Evolutionary conservation across 805 yeast species (phyloP).

Genomic region (Cephaloascus fragrans): DNA sequence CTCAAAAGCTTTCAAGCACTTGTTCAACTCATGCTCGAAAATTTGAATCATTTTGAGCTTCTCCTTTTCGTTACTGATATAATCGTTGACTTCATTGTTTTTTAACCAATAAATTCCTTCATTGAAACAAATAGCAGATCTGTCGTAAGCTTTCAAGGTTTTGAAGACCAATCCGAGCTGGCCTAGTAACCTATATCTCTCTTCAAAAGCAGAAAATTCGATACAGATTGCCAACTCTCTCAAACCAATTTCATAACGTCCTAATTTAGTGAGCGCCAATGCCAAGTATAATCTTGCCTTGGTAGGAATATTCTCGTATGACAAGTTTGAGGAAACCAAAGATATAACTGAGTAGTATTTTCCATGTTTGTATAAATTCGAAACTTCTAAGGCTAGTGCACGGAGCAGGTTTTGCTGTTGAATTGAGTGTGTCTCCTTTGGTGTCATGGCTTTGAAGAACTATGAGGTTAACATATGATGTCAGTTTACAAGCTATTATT

Average conservation of each 20-base stretch:
- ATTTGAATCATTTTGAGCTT: not conserved
- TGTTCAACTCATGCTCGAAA: constrained; percentile 1
- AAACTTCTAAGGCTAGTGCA: not conserved
- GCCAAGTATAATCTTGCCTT: constrained; percentile 10
- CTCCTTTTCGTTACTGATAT: not conserved
- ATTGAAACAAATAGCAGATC: constrained; percentile 5
- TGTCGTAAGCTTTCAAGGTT: constrained; percentile 6
- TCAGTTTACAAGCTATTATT: too few species aligned
- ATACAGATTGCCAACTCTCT: constrained; percentile 16
- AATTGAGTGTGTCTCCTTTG: too few species aligned
- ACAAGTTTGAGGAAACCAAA: constrained; percentile 4
- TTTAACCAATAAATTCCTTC: constrained; percentile 5
- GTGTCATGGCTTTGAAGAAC: too few species aligned
- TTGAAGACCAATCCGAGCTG: constrained; percentile 10
- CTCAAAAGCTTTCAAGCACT: too few species aligned
- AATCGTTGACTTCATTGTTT: not conserved
- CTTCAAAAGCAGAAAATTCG: constrained; percentile 8
- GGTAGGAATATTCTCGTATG: constrained; percentile 2
- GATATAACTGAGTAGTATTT: constrained; percentile 10
- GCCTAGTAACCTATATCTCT: constrained; percentile 7
- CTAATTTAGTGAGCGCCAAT: constrained; percentile 12
- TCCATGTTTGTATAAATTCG: constrained; percentile 4
- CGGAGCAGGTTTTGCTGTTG: not conserved
- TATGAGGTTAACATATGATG: too few species aligned
- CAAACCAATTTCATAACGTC: constrained; percentile 13